Base-by-base conservation (phyloP, 805 yeast genomes). In the Monosporozyma aquatica region DNA sequence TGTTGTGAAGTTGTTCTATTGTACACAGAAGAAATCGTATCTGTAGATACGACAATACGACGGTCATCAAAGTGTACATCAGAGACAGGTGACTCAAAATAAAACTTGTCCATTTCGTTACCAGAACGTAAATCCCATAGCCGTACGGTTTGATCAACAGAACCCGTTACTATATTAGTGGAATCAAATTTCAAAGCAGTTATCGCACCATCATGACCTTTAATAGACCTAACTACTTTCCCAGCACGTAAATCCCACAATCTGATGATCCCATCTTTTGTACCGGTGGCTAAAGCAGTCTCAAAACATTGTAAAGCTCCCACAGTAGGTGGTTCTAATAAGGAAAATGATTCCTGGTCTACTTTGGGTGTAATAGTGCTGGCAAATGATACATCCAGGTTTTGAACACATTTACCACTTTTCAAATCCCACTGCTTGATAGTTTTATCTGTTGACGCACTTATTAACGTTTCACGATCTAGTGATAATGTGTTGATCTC, bases 211-310 rank as follows among this genome's bases (percentile, higher is more conserved):
- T 82, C 76, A 55, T 81, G 89, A 0, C 87, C 87, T 27, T 71
- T 63, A 17, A 80, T 58, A 6, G 77, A 67, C 48, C 82, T 64
- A 36, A 77, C 76, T 9, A 78, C 80, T 47, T 77, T 81, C 4
- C 86, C 87, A 20, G 76, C 67, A 51, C 92, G 68, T 46, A 82
- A 59, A 60, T 82, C 92, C 89, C 90, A 82, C 22, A 82, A 62
- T 41, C 90, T 62, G 5, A 83, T 85, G 3, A 76, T 56, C 1
- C 90, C 90, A 58, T 82, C 90, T 14, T 76, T 75, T 0, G 87
- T 76, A 37, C 90, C 92, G 0, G 86, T 75, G 0, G 89, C 89
- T 51, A 82, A 64, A 0, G 89, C 90, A 0, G 86, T 84, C 50
- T 80, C 85, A 51, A 68, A 76, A 42, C 81, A 76, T 57, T 82